Conservation (phyloP, 2,329 filamentous ascomycete genomes). For the Neopestalotiopsis rosae region DNA sequence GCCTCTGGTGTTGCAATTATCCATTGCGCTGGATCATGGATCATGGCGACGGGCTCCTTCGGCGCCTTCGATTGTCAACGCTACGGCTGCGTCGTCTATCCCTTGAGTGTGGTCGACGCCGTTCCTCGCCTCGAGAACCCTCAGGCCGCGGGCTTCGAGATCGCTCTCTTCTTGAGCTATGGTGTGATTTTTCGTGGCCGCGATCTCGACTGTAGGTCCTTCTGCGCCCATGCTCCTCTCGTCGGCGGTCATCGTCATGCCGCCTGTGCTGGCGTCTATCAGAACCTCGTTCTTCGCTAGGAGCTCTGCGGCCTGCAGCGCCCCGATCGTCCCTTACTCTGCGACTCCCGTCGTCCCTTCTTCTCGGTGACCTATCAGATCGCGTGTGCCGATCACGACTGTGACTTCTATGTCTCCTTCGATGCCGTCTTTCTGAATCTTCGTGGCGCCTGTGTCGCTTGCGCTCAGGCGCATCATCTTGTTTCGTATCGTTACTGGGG, state of each 20-base stretch:
- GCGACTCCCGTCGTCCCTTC: conserved; percentile 21
- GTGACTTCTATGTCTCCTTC: conserved; percentile 38
- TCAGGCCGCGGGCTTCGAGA: conserved; percentile 28
- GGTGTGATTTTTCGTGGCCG: conserved; percentile 23
- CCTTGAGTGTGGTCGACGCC: conserved; percentile 28
- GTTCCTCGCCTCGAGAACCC: conserved; percentile 26
- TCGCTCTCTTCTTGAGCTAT: conserved; percentile 25
- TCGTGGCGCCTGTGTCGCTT: conserved; percentile 32
- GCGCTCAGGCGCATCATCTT: conserved; percentile 25
- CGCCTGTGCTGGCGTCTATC: conserved; percentile 22
- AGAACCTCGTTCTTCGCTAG: conserved; percentile 28
- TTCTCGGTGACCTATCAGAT: conserved; percentile 33
- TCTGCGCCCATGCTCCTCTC: background rate
- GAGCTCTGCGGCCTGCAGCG: conserved; percentile 21
- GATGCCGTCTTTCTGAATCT: conserved; percentile 39
- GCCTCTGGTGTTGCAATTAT: background rate
- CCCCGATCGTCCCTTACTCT: background rate
- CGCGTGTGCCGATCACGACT: conserved; percentile 29
- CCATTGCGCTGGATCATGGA: background rate
- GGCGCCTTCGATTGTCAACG: conserved; percentile 21
- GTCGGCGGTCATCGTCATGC: conserved; percentile 15
- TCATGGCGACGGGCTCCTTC: background rate
- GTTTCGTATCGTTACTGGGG: conserved; percentile 25
- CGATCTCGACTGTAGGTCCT: conserved; percentile 29
- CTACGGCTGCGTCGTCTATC: conserved; percentile 31